Percentiles rank a stretch among this genome's conserved stretches.
phyloP scores from a whole-genome alignment of 805 yeast genomes.

The Crinitomyces ghanaensis region DNA sequence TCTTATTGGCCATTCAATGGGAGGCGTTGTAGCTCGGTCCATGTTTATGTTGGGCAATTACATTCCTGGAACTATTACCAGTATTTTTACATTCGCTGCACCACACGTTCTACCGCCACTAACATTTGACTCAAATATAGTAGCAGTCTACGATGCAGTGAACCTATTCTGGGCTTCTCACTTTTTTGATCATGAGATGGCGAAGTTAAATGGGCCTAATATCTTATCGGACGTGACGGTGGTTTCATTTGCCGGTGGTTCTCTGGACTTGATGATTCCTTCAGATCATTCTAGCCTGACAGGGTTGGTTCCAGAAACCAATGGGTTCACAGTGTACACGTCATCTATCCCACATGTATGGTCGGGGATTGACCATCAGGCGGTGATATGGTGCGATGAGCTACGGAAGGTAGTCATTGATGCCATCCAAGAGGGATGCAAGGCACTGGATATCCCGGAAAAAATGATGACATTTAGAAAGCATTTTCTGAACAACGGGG shows the following conservation, averaged over 20 bases:
- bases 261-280: slow-evolving; percentile 68
- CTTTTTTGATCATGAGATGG: too few species aligned
- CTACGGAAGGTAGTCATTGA: slow-evolving; percentile 52
- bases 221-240: slow-evolving; percentile 51
- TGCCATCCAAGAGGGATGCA: too few species aligned
- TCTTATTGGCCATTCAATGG: slow-evolving; percentile 87
- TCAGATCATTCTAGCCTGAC: slow-evolving; percentile 79
- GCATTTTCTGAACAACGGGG: too few species aligned
- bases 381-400: slow-evolving; percentile 95
- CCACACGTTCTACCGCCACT: slow-evolving; percentile 89
- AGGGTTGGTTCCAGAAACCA: slow-evolving; percentile 54
- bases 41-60: slow-evolving; percentile 71
- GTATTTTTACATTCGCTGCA: slow-evolving; percentile 72
- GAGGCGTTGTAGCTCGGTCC: slow-evolving; percentile 82
- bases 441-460: slow-evolving; percentile 40
- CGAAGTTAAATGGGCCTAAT: too few species aligned
- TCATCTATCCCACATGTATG: slow-evolving; percentile 85
- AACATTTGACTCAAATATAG: slow-evolving; percentile 79
- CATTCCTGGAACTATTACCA: slow-evolving; percentile 53
- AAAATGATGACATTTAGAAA: slow-evolving; percentile 50
- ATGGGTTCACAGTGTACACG: slow-evolving; percentile 76
- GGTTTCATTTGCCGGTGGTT: slow-evolving; percentile 85
- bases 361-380: slow-evolving; percentile 90
- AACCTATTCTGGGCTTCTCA: slow-evolving; percentile 86
- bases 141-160: slow-evolving; percentile 55